Evolutionary conservation across 163 green algal species (phyloP), one percentile per base, ranked within the genome.

Genomic region (Coccomyxa subellipsoidea): DNA sequence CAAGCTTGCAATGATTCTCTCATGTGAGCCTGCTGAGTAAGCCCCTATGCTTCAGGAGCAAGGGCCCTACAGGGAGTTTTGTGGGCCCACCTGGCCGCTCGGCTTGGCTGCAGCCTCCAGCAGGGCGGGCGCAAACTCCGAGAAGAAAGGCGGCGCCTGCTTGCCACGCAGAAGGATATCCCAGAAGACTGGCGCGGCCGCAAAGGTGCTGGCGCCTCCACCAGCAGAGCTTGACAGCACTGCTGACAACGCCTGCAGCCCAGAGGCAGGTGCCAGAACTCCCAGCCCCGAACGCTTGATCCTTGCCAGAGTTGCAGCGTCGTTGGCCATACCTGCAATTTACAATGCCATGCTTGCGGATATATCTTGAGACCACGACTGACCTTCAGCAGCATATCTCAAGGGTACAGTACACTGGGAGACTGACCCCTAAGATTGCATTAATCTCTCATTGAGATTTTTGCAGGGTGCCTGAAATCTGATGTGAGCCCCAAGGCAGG

Each of bases 261-360:
- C 94, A 21, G 82, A 37, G 31, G 81, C 47, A 2, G 92, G 90
- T 32, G 80, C 72, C 18, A 97, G 78, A 1, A 96, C 78, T 35
- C 84, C 87, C 85, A 97, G 92, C 69, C 94, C 94, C 85, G 94
- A 89, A 29, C 89, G 89, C 80, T 90, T 88, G 80, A 97, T 88
- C 47, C 90, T 87, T 12, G 80, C 83, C 9, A 88, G 77, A 34
- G 87, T 89, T n/a, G 71, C 77, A 32, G 77, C 54, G 32, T 82
- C 39, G 27, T 76, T 47, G 38, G 83, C 83, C 83, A 87, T 87
- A 38, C 83, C 83, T 87, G 79, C 75, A 77, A 6, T 27, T 27
- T 59, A 59, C 47, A 59, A 8, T 2, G 21, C 40, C 23, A 1
- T 59, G 47, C 47, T 59, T 8, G 47, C 47, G 23, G 5, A 59